Conservation (phyloP, 371 early-diverging fungal species). For the Nematocida sp. region DNA sequence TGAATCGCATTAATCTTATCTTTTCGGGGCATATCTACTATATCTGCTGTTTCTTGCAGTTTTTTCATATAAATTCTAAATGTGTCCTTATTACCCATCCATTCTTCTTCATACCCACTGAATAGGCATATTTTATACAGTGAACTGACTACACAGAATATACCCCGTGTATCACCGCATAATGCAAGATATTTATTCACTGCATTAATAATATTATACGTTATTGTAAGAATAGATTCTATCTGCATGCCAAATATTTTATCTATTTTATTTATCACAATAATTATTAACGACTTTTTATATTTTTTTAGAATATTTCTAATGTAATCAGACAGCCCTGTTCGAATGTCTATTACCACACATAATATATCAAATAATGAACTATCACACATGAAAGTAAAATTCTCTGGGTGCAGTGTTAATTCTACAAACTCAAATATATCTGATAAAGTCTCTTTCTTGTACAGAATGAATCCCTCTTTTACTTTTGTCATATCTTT, state of each 20-base stretch:
- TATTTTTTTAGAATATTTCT: neutral
- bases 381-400: neutral
- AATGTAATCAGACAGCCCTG: neutral
- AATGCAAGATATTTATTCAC: no score
- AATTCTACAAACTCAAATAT: slow-evolving; percentile 7
- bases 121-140: neutral
- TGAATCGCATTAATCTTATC: no score
- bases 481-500: neutral
- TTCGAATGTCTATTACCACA: neutral
- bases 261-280: slow-evolving; percentile 32
- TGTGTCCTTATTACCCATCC: neutral
- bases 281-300: neutral
- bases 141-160: neutral
- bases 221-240: no score
- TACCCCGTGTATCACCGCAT: no score
- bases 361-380: neutral
- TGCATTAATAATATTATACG: no score
- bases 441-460: slow-evolving; percentile 5
- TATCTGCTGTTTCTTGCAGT: no score
- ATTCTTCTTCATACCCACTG: neutral
- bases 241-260: neutral
- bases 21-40: no score
- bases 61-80: neutral
- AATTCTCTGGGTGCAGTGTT: neutral
- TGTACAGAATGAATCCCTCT: neutral